These are phyloP conservation scores for Penicillium crystallinum DNA, from an alignment of 495 filamentous ascomycete species.

Conservation along the genomic window DNA sequence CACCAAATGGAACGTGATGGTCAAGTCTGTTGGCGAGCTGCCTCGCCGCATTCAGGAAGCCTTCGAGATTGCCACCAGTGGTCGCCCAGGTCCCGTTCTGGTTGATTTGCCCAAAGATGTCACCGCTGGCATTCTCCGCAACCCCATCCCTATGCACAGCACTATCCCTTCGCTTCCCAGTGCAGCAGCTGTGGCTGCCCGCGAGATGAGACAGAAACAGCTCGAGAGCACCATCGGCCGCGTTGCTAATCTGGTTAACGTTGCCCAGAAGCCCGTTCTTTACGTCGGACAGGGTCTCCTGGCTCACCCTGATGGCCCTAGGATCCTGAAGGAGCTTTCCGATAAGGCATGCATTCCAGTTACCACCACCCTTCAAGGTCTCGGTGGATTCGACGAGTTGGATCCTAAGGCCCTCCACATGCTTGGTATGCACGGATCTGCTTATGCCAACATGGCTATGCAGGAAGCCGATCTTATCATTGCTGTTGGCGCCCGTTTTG, in stretches of 20 bases:
- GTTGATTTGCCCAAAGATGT: slow-evolving; percentile 60
- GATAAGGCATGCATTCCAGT: slow-evolving; percentile 57
- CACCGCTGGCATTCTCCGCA: slow-evolving; percentile 45
- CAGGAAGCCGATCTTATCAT: slow-evolving; percentile 61
- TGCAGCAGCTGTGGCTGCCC: slow-evolving; percentile 52
- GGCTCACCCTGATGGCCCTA: slow-evolving; percentile 46
- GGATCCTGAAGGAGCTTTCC: slow-evolving; percentile 50
- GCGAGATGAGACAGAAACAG: slow-evolving; percentile 42
- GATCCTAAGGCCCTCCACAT: slow-evolving; percentile 57
- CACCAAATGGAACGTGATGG: slow-evolving; percentile 64
- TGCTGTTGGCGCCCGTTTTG: slow-evolving; percentile 59
- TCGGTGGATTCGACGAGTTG: slow-evolving; percentile 57
- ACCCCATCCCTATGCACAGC: slow-evolving; percentile 52
- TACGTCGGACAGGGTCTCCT: slow-evolving; percentile 58
- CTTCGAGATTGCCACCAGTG: slow-evolving; percentile 58
- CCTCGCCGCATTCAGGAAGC: slow-evolving; percentile 57
- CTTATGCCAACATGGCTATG: slow-evolving; percentile 62
- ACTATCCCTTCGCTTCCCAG: slow-evolving; percentile 52
- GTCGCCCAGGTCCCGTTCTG: slow-evolving; percentile 57
- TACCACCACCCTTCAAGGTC: slow-evolving; percentile 61
- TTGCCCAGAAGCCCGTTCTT: slow-evolving; percentile 56
- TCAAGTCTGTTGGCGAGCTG: slow-evolving; percentile 55
- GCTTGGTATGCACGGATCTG: slow-evolving; percentile 62
- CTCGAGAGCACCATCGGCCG: slow-evolving; percentile 46
- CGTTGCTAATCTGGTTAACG: slow-evolving; percentile 51